Conservation (phyloP, 148 eudicot genomes). For the Cornus florida region DNA sequence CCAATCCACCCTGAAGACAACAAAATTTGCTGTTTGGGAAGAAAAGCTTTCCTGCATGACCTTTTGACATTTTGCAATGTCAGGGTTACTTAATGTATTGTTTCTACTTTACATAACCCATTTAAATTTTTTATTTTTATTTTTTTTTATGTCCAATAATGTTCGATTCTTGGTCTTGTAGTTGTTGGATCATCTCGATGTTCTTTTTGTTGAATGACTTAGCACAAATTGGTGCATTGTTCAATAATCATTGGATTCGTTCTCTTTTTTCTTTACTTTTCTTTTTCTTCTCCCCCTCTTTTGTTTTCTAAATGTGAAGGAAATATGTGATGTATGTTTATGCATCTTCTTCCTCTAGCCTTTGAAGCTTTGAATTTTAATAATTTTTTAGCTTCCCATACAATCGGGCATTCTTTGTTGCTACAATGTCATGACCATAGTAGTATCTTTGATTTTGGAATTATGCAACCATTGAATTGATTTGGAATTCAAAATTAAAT, state of each 20-base stretch:
- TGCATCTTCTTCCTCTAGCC: constrained; percentile 4
- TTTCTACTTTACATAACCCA: constrained; percentile 9
- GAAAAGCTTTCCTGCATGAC: constrained; percentile 49
- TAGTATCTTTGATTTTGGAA: too few relatives aligned
- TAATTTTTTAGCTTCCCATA: neutral
- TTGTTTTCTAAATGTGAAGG: neutral
- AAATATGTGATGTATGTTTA: neutral
- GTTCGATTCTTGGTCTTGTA: neutral
- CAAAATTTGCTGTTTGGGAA: constrained; percentile 24
- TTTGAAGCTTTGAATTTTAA: neutral
- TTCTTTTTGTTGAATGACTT: constrained; percentile 3
- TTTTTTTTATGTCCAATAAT: neutral
- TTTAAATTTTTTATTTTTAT: neutral
- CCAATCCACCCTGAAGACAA: constrained; percentile 21
- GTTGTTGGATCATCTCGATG: neutral
- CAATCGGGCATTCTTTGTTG: neutral
- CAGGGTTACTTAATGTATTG: constrained; percentile 61
- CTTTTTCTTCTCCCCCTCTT: neutral
- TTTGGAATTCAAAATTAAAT: neutral
- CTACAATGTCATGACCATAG: neutral
- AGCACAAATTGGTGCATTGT: neutral
- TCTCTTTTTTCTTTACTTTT: neutral
- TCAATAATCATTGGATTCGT: neutral
- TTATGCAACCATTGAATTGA: neutral
- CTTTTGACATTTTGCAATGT: constrained; percentile 52